Conservation (phyloP, 2,329 filamentous ascomycete species). For the Ramichloridium luteum region DNA sequence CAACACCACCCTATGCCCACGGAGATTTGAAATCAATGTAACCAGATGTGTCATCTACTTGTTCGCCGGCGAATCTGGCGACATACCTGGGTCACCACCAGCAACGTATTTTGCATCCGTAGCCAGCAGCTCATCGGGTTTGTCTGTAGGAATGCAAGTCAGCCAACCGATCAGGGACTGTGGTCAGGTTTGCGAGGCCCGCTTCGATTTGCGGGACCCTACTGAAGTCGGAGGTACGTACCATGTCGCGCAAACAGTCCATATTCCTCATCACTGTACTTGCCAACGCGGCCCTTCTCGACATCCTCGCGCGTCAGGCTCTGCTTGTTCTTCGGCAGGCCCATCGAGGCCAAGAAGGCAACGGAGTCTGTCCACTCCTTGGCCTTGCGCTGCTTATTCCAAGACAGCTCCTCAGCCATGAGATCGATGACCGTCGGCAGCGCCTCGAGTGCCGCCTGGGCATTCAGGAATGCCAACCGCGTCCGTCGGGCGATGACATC, state of each 20-base stretch:
- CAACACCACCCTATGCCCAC: too few relatives aligned
- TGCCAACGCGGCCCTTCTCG: conserved; percentile 41
- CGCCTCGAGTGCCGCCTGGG: conserved; percentile 77
- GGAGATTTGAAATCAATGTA: too few relatives aligned
- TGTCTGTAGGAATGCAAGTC: conserved; percentile 7
- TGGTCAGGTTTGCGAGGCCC: not conserved
- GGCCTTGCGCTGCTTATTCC: conserved; percentile 61
- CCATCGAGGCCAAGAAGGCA: conserved; percentile 49
- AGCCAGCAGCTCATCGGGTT: conserved; percentile 12
- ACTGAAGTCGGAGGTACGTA: conserved; percentile 21
- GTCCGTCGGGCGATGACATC: conserved; percentile 80
- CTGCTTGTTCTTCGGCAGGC: conserved; percentile 45
- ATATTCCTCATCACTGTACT: conserved; percentile 38
- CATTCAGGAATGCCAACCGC: conserved; percentile 78
- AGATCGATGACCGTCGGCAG: conserved; percentile 78
- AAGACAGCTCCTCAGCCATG: conserved; percentile 73
- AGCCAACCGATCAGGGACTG: not conserved
- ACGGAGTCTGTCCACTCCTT: conserved; percentile 66
- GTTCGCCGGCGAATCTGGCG: conserved; percentile 13
- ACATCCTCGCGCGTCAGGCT: conserved; percentile 45
- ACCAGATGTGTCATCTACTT: too few relatives aligned
- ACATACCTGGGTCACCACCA: conserved; percentile 11
- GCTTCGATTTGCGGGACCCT: not conserved
- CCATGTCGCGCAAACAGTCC: conserved; percentile 38
- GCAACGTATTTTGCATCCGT: conserved; percentile 8